Evolutionary conservation across 2,329 filamentous ascomycete species (phyloP).

Genomic region (Nannizziopsis arthrosporioides): DNA sequence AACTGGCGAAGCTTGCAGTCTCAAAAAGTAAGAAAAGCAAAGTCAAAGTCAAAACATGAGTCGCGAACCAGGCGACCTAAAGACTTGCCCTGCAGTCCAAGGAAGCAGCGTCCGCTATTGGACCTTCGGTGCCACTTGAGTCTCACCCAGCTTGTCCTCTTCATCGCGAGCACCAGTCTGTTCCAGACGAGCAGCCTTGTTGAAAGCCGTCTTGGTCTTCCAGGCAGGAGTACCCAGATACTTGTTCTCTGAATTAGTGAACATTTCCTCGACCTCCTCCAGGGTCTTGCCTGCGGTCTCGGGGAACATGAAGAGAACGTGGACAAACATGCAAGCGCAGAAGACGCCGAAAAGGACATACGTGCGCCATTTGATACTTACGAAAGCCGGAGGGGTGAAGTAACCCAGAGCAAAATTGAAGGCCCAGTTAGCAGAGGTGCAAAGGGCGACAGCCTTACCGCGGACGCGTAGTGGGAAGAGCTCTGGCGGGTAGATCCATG

Average conservation of each 20-base stretch:
- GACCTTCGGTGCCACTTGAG: not conserved
- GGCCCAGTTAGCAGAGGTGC: slow-evolving; percentile 52
- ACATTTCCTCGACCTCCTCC: slow-evolving; percentile 66
- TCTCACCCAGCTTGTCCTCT: slow-evolving; percentile 7
- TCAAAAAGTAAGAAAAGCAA: too few species aligned
- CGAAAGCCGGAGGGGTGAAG: slow-evolving; percentile 48
- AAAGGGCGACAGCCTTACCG: slow-evolving; percentile 51
- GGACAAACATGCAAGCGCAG: slow-evolving; percentile 55
- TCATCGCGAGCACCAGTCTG: slow-evolving; percentile 20
- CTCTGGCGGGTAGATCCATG: slow-evolving; percentile 50
- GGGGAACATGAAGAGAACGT: slow-evolving; percentile 55
- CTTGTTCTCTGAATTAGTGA: slow-evolving; percentile 30
- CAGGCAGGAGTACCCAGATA: slow-evolving; percentile 30
- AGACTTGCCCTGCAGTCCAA: too few species aligned
- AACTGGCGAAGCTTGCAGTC: too few species aligned
- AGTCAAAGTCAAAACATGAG: too few species aligned
- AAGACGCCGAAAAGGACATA: slow-evolving; percentile 69
- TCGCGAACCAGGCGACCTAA: too few species aligned
- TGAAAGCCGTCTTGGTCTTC: slow-evolving; percentile 27
- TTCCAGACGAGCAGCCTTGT: slow-evolving; percentile 23
- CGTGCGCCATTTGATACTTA: slow-evolving; percentile 48
- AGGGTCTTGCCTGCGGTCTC: slow-evolving; percentile 63
- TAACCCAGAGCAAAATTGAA: slow-evolving; percentile 47
- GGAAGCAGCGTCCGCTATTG: not conserved
- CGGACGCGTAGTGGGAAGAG: slow-evolving; percentile 52